Conservation (phyloP, 257 asterid species). For the Solanum corneliomulleri region DNA sequence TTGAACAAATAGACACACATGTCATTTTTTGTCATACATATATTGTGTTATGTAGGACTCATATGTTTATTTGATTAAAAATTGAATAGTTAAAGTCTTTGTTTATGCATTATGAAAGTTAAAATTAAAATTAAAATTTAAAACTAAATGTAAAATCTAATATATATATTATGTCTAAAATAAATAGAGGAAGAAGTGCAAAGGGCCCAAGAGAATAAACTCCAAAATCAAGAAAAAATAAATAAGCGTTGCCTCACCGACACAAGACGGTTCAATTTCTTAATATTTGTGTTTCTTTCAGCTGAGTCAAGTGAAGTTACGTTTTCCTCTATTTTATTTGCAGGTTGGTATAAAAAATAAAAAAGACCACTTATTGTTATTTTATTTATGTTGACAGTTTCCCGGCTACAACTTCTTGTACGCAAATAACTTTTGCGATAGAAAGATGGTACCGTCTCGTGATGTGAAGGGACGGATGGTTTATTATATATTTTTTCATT, state of each 20-base stretch:
- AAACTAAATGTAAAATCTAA: too few relatives aligned
- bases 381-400: neutral
- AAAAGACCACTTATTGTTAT: neutral
- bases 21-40: rapidly evolving
- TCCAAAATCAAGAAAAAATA: neutral
- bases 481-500: neutral
- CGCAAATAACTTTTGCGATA: neutral
- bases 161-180: too few relatives aligned
- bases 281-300: neutral
- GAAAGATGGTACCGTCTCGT: neutral
- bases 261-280: neutral
- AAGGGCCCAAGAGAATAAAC: neutral
- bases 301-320: neutral
- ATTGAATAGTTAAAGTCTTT: rapidly evolving
- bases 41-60: too few relatives aligned
- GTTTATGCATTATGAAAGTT: too few relatives aligned
- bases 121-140: too few relatives aligned
- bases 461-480: neutral
- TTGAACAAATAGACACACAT: too few relatives aligned
- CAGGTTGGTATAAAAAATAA: neutral
- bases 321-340: neutral
- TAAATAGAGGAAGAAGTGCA: neutral
- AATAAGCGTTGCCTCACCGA: neutral
- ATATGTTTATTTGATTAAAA: too few relatives aligned
- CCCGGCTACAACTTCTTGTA: neutral